Percentiles rank a stretch among this genome's conserved stretches.
Conservation (phyloP, 1,139 yeast species). For the Scheffersomyces stambukii region DNA sequence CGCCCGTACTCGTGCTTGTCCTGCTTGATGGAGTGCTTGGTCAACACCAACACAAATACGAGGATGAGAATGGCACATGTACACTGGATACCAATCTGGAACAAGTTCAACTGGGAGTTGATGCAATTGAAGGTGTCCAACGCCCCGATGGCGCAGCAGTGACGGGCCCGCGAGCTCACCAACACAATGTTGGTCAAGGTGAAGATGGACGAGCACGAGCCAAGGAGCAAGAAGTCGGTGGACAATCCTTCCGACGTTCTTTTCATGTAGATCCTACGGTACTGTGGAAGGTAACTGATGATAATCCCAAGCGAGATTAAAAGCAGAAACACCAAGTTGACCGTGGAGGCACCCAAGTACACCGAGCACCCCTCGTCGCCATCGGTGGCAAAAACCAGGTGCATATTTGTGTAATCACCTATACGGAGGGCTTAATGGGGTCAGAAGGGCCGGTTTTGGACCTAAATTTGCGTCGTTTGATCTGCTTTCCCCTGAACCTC, state of each 20-base stretch:
- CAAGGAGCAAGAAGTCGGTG: slow-evolving; percentile 66
- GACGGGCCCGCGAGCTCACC: slow-evolving; percentile 51
- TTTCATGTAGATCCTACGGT: slow-evolving; percentile 53
- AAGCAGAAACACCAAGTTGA: slow-evolving; percentile 48
- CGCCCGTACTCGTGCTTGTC: slow-evolving; percentile 41
- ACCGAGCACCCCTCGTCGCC: slow-evolving; percentile 27
- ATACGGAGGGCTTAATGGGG: no score
- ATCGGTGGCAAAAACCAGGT: no score
- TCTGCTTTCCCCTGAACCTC: no score
- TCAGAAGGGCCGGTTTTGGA: no score
- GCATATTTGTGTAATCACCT: no score
- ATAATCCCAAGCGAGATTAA: slow-evolving; percentile 64
- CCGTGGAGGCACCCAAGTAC: slow-evolving; percentile 42
- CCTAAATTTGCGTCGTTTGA: no score
- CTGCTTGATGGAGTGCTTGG: slow-evolving; percentile 44
- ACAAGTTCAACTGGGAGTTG: slow-evolving; percentile 63
- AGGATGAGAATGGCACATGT: slow-evolving; percentile 60
- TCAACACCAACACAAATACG: slow-evolving; percentile 47
- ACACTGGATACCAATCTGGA: slow-evolving; percentile 70
- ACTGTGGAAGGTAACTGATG: slow-evolving; percentile 77
- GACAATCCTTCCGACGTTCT: slow-evolving; percentile 77
- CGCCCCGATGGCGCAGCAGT: slow-evolving; percentile 44
- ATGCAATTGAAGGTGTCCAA: slow-evolving; percentile 56
- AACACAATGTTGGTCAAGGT: slow-evolving; percentile 67
- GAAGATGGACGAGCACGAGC: slow-evolving; percentile 68